Base-by-base conservation (phyloP, 805 yeast species). In the Hagleromyces aurorensis region DNA sequence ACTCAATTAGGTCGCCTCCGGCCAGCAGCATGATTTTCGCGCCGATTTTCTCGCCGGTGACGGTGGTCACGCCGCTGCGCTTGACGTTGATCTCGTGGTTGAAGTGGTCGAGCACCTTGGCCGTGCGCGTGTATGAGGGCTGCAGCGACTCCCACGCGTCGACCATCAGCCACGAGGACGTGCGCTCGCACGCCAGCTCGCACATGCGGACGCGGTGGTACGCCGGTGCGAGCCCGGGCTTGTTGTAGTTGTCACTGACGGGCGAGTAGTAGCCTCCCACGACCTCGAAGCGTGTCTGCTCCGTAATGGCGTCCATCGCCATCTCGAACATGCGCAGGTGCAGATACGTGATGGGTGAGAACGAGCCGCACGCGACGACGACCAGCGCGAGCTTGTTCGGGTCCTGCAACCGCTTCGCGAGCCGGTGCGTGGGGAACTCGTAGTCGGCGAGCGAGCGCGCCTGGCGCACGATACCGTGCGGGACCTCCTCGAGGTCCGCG, bases 131-230 rank as follows among this genome's bases (percentile, higher is more conserved):
- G 56, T 91, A 91, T 25, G 75, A 69, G 1, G 83, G 82, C 58
- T 91, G 98, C 37, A 91, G 65, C 3, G 93, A 79, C 61, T 91
- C 98, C 98, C 98, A 91, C 1, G 97, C 96, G 56, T 91, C 98
- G 16, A 91, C 98, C 98, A 91, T 91, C 21, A 91, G 67, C 98
- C 98, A 91, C 16, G 89, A 77, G 4, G 91, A 77, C 0, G 98
- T 91, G 48, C 98, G 69, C 53, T 91, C 98, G 58, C 98, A 87
- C 0, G 96, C 97, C 50, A 91, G 67, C 55, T 91, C 98, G 59
- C 98, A 86, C 98, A 91, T 91, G 30, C 97, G 69, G 7, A 91
- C 98, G 34, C 98, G 72, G 56, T 91, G 96, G 38, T 67, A 69
- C 0, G 96, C 68, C 0, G 83, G 75, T 1, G 98, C 97, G 31